Evolutionary conservation across 2,329 filamentous ascomycete genomes (phyloP).

Genomic region (Cordyceps militaris): DNA sequence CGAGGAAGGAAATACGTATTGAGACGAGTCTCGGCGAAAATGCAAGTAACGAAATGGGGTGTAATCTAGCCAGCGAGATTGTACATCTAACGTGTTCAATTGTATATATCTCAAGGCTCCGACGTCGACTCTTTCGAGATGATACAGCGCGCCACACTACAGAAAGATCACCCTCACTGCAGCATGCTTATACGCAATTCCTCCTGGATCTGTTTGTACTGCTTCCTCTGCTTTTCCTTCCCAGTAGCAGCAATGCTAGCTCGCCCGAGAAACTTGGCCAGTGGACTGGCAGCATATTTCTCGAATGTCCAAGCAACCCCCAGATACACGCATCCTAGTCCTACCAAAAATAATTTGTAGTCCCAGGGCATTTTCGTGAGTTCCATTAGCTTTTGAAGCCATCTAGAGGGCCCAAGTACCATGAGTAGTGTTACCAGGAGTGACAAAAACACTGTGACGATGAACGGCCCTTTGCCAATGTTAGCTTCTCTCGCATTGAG

Average conservation of each 20-base stretch:
- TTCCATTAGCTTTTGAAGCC: constrained; percentile 72
- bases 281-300: constrained; percentile 1
- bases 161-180: background rate
- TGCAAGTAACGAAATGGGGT: no score
- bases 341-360: constrained; percentile 68
- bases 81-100: no score
- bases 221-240: background rate
- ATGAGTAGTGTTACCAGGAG: constrained; percentile 69
- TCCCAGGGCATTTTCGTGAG: constrained; percentile 66
- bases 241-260: background rate
- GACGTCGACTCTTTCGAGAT: no score
- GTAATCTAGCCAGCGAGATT: no score
- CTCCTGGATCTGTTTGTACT: constrained; percentile 6
- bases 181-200: background rate
- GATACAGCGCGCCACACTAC: no score
- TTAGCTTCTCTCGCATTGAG: background rate
- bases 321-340: constrained; percentile 64
- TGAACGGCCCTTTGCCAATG: constrained; percentile 62
- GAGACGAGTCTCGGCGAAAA: no score
- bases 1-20: no score
- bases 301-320: constrained; percentile 35
- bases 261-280: background rate
- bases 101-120: no score
- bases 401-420: constrained; percentile 64
- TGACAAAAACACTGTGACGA: constrained; percentile 64